Base-by-base conservation (phyloP, 345 rosid species). In the Populus euphratica region DNA sequence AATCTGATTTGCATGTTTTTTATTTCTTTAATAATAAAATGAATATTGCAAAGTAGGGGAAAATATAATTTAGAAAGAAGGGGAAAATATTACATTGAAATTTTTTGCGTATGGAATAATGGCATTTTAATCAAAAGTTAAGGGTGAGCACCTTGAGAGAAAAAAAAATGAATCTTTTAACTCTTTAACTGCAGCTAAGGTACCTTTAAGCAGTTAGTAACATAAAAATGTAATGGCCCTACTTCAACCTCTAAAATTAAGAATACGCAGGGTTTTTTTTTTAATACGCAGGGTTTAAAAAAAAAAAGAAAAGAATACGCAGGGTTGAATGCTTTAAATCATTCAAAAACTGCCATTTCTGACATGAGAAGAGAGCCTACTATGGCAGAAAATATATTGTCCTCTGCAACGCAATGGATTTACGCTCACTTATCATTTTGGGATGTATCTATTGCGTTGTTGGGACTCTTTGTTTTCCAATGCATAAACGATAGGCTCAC, bases 381-480 rank as follows among this genome's bases (percentile, higher is more conserved):
- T 13, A 69, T 41, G 84, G 27, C 68, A 66, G 39, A 62, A 71
- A 69, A 27, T 27, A 29, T 68, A 31, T 0, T 81, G 20, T 25
- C 64, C 78, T 78, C 83, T 43, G 71, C 79, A 25, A 16, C 79
- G 31, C 76, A 84, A 66, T 72, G 73, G 49, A 62, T 85, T 63
- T 71, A 31, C 39, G 23, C 75, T 33, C 78, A 86, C 74, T 68
- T 80, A 8, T 73, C 89, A 12, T 68, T 85, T 21, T 86, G 77
- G 84, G 95, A 91, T 73, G 29, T 86, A 62, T 79, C 80, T 11
- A 16, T 86, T 29, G 89, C 92, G 11, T 71, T 84, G n/a, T 62
- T 87, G 62, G 86, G 87, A 21, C 61, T 92, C 20, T 87, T 94
- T 68, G 43, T 90, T 73, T 88, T 86, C 72, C 61, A 85, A 25